Conservation (phyloP, 331 rosid species). For the Prunus yedoensis region DNA sequence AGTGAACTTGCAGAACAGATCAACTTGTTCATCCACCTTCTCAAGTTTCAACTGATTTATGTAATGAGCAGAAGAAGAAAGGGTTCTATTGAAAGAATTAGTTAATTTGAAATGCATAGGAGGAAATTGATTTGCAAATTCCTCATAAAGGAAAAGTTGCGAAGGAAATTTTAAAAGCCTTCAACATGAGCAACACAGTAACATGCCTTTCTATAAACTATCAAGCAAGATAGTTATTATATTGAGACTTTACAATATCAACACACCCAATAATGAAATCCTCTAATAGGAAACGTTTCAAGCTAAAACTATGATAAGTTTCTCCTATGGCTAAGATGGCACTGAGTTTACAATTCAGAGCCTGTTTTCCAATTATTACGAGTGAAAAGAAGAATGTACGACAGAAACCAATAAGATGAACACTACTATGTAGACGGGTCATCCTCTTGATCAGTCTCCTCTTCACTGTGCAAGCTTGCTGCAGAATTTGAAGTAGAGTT, state of each 20-base stretch:
- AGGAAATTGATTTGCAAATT: no score
- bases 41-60: no score
- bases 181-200: not conserved
- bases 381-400: constrained; percentile 15
- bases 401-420: constrained; percentile 17
- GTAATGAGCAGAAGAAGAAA: no score
- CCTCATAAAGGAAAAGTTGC: no score
- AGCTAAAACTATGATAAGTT: not conserved
- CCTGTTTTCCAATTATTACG: constrained; percentile 28
- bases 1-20: no score
- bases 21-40: no score
- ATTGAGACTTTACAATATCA: not conserved
- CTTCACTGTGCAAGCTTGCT: constrained; percentile 42
- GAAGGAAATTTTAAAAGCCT: not conserved
- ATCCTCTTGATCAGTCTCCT: constrained; percentile 40
- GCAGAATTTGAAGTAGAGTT: constrained; percentile 73
- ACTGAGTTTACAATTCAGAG: constrained; percentile 11
- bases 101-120: no score
- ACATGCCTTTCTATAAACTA: not conserved
- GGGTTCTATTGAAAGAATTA: no score
- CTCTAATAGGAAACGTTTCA: not conserved
- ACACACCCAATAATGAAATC: not conserved
- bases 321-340: constrained; percentile 2
- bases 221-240: not conserved
- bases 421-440: constrained; percentile 26